Evolutionary conservation across 108 stramenopile species (phyloP), one percentile per base, ranked within the genome.

Genomic region (Nitzschia inconspicua): DNA sequence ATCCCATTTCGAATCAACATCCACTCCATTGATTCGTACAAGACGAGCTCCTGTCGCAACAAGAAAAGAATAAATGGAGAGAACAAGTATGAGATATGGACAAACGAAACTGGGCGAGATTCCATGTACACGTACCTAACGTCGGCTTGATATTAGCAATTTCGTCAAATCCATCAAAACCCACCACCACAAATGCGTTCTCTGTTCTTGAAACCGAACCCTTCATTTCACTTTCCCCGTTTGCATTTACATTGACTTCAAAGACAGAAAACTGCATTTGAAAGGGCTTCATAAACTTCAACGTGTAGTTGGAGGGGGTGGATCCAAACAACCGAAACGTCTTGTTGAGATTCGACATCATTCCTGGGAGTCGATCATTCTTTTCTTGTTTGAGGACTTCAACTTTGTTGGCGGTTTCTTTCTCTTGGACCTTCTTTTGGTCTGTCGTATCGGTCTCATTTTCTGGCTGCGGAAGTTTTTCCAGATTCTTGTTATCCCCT

Each of bases 41-140:
- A 73, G 43, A n/a, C 57, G 63, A 19, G 72, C 63, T 13, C 72
- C 72, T n/a, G n/a, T n/a, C n/a, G n/a, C n/a, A n/a, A n/a, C n/a
- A n/a, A n/a, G n/a, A n/a, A n/a, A n/a, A n/a, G n/a, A n/a, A n/a
- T n/a, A n/a, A n/a, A n/a, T n/a, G n/a, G n/a, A n/a, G n/a, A n/a
- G n/a, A n/a, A n/a, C n/a, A n/a, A n/a, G n/a, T n/a, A n/a, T n/a
- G n/a, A n/a, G n/a, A n/a, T n/a, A n/a, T n/a, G n/a, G n/a, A n/a
- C n/a, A n/a, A n/a, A n/a, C n/a, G n/a, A n/a, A n/a, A n/a, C n/a
- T n/a, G n/a, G n/a, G n/a, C n/a, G n/a, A n/a, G n/a, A n/a, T n/a
- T n/a, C n/a, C n/a, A n/a, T n/a, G n/a, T n/a, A n/a, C n/a, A n/a
- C n/a, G n/a, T n/a, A n/a, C n/a, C n/a, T 19, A 73, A 3, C 0